Evolutionary conservation across 352 stramenopile species (phyloP).

Genomic region (Phytophthora constricta): DNA sequence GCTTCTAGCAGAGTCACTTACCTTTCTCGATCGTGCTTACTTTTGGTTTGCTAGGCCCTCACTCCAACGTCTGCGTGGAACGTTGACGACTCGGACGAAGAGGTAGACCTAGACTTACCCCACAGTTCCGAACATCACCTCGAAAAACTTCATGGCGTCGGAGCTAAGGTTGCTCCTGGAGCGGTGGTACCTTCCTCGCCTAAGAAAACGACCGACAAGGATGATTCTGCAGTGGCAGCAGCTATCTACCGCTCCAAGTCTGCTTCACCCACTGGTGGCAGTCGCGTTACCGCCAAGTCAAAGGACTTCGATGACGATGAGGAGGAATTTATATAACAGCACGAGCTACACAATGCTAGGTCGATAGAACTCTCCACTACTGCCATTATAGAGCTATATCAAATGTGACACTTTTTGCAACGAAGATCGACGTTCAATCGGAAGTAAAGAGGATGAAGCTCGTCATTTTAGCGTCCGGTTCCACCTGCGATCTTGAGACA

Average conservation of each 20-base stretch:
- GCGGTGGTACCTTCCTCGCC: conserved; percentile 8
- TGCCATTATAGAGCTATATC: conserved; percentile 28
- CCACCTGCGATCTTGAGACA: conserved; percentile 52
- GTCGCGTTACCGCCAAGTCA: conserved; percentile 20
- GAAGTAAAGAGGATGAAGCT: not conserved
- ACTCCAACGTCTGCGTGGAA: conserved; percentile 84
- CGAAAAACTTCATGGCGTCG: conserved; percentile 11
- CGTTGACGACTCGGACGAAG: conserved; percentile 82
- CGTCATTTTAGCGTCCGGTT: conserved; percentile 32
- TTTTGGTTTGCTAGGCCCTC: conserved; percentile 50
- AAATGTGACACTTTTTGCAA: too few relatives aligned
- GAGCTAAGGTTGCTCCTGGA: conserved; percentile 31
- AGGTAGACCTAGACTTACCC: conserved; percentile 71
- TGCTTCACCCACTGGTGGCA: conserved; percentile 27
- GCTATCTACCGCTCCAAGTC: conserved; percentile 30
- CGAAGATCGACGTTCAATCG: too few relatives aligned
- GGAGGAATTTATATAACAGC: conserved; percentile 77
- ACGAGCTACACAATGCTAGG: not conserved
- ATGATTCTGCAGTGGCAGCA: conserved; percentile 26
- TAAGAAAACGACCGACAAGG: conserved; percentile 23
- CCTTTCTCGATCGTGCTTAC: not conserved
- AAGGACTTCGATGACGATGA: conserved; percentile 56
- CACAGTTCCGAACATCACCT: conserved; percentile 37
- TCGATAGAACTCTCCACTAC: conserved; percentile 27
- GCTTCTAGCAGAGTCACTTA: not conserved